A percentile compares a stretch with the other conserved stretches of the same genome.
These are phyloP conservation scores for Plasmodium knowlesi DNA, from an alignment of 169 alveolate genomes.

Conservation along the genomic window DNA sequence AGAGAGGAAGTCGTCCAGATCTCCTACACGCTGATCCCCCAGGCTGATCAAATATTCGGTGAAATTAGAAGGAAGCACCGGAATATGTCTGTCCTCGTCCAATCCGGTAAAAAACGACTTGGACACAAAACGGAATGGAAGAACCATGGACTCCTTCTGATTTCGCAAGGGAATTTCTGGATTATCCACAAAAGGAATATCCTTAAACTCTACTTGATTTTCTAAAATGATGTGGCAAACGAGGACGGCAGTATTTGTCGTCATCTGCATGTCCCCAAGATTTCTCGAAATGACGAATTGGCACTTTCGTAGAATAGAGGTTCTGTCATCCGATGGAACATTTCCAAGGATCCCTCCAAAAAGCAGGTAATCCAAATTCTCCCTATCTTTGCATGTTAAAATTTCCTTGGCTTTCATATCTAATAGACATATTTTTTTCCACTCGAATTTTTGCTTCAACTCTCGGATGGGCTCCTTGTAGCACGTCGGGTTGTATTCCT, in stretches of 20 bases:
- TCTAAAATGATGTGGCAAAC: conserved; percentile 75
- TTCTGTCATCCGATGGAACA: conserved; percentile 79
- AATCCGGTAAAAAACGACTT: conserved; percentile 64
- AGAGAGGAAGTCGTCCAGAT: conserved; percentile 5
- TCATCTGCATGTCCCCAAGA: conserved; percentile 77
- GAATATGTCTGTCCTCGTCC: conserved; percentile 45
- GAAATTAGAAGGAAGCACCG: conserved; percentile 40
- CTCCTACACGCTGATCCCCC: conserved; percentile 53
- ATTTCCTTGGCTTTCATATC: conserved; percentile 55
- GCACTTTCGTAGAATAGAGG: conserved; percentile 75
- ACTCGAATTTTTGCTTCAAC: conserved; percentile 33
- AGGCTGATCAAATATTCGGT: conserved; percentile 25
- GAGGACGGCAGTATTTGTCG: conserved; percentile 78
- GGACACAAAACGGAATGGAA: conserved; percentile 80
- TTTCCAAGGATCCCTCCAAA: conserved; percentile 75
- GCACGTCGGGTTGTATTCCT: conserved; percentile 21
- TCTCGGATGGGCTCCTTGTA: conserved; percentile 34
- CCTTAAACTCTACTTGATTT: conserved; percentile 17
- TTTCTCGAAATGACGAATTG: conserved; percentile 58
- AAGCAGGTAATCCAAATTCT: conserved; percentile 27
- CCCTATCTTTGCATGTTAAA: conserved; percentile 48
- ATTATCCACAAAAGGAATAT: conserved; percentile 64
- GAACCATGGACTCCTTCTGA: conserved; percentile 37
- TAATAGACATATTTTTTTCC: conserved; percentile 33
- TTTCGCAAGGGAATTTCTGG: conserved; percentile 43